phyloP scores from a whole-genome alignment of 495 filamentous ascomycete genomes.

The Jackrogersella multiformis region DNA sequence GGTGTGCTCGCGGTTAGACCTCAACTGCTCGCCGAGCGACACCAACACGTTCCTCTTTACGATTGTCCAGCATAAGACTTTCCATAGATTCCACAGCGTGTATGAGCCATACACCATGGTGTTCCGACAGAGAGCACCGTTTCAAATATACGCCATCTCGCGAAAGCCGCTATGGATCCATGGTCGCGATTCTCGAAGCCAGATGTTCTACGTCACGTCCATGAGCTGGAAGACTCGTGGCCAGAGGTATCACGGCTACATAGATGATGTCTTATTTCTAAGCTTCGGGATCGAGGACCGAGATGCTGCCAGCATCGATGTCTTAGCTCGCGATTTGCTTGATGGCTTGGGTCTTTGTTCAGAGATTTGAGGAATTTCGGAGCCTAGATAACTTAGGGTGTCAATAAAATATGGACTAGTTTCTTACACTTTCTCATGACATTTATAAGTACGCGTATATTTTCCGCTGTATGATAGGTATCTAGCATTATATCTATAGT shows the following conservation, averaged over 20 bases:
- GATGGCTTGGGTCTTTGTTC: slow-evolving; percentile 49
- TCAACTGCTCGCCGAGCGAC: slow-evolving; percentile 48
- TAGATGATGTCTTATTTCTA: slow-evolving; percentile 61
- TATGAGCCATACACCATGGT: slow-evolving; percentile 66
- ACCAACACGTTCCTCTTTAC: slow-evolving; percentile 61
- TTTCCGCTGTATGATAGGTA: no score
- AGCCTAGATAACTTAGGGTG: background rate
- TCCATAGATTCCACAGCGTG: slow-evolving; percentile 53
- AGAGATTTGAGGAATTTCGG: background rate
- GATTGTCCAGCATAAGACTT: slow-evolving; percentile 63
- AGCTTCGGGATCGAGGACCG: slow-evolving; percentile 62
- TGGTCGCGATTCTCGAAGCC: slow-evolving; percentile 48
- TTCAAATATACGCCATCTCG: slow-evolving; percentile 59
- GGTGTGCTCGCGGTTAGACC: slow-evolving; percentile 59
- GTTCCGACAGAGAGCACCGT: slow-evolving; percentile 56
- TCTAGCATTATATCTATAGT: no score
- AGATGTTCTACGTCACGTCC: slow-evolving; percentile 63
- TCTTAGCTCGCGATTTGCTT: slow-evolving; percentile 58
- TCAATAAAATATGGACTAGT: no score
- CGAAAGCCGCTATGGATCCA: slow-evolving; percentile 61
- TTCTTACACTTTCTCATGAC: no score
- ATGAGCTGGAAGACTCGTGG: slow-evolving; percentile 59
- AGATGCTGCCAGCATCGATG: slow-evolving; percentile 55
- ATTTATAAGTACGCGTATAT: no score
- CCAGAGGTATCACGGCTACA: slow-evolving; percentile 58